Percentiles rank a stretch among this genome's conserved stretches.
Conservation (phyloP, 257 asterid genomes). For the Capsicum pubescens region DNA sequence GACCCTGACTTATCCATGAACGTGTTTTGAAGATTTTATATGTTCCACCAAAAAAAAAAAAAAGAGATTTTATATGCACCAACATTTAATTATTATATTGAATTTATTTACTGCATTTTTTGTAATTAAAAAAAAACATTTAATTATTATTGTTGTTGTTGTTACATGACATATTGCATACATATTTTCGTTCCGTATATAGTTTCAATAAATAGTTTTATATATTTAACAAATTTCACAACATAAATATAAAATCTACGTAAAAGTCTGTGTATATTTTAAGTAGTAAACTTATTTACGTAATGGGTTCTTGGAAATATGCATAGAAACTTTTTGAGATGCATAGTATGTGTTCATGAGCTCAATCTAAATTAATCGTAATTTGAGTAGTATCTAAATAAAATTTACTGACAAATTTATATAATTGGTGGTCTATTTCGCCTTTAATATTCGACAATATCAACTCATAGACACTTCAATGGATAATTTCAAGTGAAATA, state of each 20-base stretch:
- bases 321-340: background rate
- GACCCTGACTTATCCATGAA: background rate
- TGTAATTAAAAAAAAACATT: too few relatives aligned
- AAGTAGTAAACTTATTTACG: too few relatives aligned
- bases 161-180: too few relatives aligned
- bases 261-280: too few relatives aligned
- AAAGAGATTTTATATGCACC: background rate
- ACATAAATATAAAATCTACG: too few relatives aligned
- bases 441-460: background rate
- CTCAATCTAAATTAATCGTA: background rate
- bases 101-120: too few relatives aligned
- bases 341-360: background rate
- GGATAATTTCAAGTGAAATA: conserved; percentile 3
- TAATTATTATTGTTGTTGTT: too few relatives aligned
- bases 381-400: background rate
- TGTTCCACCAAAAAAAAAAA: too few relatives aligned
- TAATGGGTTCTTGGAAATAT: background rate
- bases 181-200: too few relatives aligned
- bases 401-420: background rate
- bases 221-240: too few relatives aligned
- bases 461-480: background rate
- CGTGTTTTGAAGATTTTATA: background rate
- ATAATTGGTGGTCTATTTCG: rapidly evolving
- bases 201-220: too few relatives aligned
- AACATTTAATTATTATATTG: background rate